Conservation (phyloP, 176 grass and related monocot species). For the Metroxylon sagu region DNA sequence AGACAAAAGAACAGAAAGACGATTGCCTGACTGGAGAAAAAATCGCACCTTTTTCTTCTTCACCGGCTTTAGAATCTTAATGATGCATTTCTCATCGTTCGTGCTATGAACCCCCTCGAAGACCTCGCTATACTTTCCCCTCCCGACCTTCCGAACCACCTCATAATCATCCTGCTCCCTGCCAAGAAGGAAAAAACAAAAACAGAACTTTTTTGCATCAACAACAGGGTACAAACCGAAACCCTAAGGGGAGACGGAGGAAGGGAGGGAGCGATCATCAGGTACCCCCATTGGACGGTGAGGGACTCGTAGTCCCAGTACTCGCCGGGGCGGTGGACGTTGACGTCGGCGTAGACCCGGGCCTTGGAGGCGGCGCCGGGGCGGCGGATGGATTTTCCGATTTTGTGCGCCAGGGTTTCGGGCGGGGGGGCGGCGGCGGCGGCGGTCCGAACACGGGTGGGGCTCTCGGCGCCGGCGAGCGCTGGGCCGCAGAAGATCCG, state of each 20-base stretch:
- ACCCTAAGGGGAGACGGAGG: conserved; percentile 7
- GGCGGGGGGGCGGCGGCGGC: conserved; percentile 1
- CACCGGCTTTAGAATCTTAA: conserved; percentile 6
- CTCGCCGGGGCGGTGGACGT: conserved; percentile 51
- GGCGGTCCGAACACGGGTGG: background rate
- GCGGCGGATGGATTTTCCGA: conserved; percentile 43
- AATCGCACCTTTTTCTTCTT: conserved; percentile 5
- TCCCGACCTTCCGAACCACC: background rate
- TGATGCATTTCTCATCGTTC: background rate
- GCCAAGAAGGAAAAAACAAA: background rate
- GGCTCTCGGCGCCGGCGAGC: conserved; percentile 9
- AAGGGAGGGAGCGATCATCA: background rate
- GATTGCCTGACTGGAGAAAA: background rate
- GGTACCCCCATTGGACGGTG: conserved; percentile 75
- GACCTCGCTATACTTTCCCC: conserved; percentile 8
- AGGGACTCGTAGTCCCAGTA: conserved; percentile 98
- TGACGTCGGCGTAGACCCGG: conserved; percentile 61
- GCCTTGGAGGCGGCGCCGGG: conserved; percentile 48
- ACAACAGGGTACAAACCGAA: background rate
- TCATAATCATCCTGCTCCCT: conserved; percentile 9
- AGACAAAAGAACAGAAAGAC: too few species aligned
- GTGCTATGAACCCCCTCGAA: conserved; percentile 4
- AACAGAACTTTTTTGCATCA: background rate
- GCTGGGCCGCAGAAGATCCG: conserved; percentile 15
- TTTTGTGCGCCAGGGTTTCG: conserved; percentile 45